Evolutionary conservation across 345 rosid genomes (phyloP), one percentile per base, ranked within the genome.

Genomic region (Erodium maritimum): DNA sequence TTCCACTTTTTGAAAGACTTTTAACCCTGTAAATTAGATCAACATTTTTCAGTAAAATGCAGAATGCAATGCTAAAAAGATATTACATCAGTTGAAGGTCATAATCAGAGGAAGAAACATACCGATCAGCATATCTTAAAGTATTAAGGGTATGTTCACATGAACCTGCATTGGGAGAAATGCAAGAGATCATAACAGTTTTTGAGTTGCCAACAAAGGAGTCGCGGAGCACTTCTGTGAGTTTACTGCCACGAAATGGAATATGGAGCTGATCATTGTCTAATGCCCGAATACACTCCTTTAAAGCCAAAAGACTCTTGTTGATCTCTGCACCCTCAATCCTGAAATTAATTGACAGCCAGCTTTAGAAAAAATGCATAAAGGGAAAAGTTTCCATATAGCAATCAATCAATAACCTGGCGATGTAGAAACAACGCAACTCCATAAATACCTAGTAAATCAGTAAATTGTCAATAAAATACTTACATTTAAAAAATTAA

Each of bases 201-300:
- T 81, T 88, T 53, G 95, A 91, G 76, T 88, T 88, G 61, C 97
- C 97, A 72, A 86, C 95, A 63, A 91, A 91, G 55, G 96, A 91
- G 71, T 91, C 98, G 17, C 96, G 91, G 20, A 91, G 96, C 25
- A 91, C 98, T 80, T 91, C 95, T 5, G 98, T 91, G 63, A 91
- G 95, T 74, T 91, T 91, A 71, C 98, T 88, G 56, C 97, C 97
- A 17, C 95, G 84, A 69, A 90, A 90, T 57, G 97, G 97, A 69
- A 87, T 90, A 68, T 90, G 97, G 71, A 87, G 73, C 82, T 90
- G 97, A 66, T 90, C 97, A 73, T 85, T 90, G 77, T 90, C 97
- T 54, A 91, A 69, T 54, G 98, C 95, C 67, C 98, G 96, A 64
- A 91, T 91, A 74, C 96, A 91, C 71, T 91, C 98, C 77, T 88